Conservation (phyloP, 768 basidiomycete genomes). For the Tricholoma sp. region DNA sequence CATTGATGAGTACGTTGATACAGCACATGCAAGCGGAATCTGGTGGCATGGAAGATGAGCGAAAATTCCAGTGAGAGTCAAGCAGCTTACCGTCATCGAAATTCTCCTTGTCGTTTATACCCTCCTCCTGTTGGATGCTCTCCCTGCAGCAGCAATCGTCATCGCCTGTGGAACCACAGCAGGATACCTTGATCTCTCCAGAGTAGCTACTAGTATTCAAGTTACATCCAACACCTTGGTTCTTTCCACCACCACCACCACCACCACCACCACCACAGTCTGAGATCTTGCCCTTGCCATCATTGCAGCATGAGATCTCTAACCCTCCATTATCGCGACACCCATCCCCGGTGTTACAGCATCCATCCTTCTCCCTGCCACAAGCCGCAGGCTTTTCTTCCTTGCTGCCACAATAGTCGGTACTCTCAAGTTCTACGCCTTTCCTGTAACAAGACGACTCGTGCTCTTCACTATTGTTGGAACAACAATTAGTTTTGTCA, state of each 20-base stretch:
- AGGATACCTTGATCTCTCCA: not conserved
- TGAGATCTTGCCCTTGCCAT: no score
- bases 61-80: not conserved
- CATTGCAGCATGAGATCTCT: no score
- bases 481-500: not conserved
- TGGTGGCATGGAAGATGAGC: not conserved
- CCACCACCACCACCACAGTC: no score
- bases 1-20: conserved; percentile 2
- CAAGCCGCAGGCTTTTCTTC: not conserved
- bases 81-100: not conserved
- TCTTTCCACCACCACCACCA: not conserved
- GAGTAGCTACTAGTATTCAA: no score
- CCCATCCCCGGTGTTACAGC: no score
- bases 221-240: not conserved
- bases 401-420: not conserved
- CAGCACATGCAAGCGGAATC: conserved; percentile 6
- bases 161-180: not conserved
- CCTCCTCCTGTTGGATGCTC: not conserved
- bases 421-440: not conserved
- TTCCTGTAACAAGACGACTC: not conserved
- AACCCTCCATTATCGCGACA: no score
- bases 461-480: not conserved
- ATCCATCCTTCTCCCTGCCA: not conserved
- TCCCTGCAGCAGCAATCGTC: not conserved
- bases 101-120: not conserved